These are phyloP conservation scores for Psilocybe cubensis DNA, from an alignment of 768 basidiomycete species.

Conservation along the genomic window DNA sequence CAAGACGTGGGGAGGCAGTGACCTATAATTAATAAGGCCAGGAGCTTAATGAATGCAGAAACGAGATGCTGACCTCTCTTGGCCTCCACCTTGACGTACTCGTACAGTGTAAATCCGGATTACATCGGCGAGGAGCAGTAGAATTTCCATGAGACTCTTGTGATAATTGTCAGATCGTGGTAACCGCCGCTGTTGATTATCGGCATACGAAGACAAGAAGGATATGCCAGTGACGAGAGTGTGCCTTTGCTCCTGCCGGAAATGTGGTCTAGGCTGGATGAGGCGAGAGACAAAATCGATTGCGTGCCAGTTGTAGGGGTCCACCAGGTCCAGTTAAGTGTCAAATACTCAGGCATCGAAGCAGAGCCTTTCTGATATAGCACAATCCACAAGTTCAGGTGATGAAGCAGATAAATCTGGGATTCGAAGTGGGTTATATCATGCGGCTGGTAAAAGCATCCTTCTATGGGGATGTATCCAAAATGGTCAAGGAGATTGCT, in stretches of 20 bases:
- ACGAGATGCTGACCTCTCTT: not conserved
- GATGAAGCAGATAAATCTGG: slow-evolving; percentile 9
- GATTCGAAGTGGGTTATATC: slow-evolving; percentile 4
- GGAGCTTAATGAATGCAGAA: not conserved
- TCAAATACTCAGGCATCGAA: not conserved
- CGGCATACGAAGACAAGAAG: not conserved
- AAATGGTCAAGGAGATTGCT: not conserved
- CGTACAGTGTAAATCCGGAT: not conserved
- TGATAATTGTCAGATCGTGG: not conserved
- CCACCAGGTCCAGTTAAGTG: not conserved
- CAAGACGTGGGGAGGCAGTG: slow-evolving; percentile 3
- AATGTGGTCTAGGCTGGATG: not conserved
- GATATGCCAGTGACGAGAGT: not conserved
- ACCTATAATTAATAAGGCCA: slow-evolving; percentile 3
- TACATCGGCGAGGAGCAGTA: not conserved
- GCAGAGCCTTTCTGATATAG: not conserved
- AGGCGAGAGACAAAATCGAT: not conserved
- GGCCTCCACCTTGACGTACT: not conserved
- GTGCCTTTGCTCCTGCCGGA: not conserved
- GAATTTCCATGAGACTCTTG: not conserved
- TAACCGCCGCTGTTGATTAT: not conserved
- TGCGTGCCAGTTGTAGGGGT: not conserved
- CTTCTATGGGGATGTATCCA: slow-evolving; percentile 3
- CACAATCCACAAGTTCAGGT: slow-evolving; percentile 3
- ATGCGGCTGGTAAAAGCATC: slow-evolving; percentile 3